phyloP scores from a whole-genome alignment of 192 early-diverging fungal species.

The Kickxella alabastrina region DNA sequence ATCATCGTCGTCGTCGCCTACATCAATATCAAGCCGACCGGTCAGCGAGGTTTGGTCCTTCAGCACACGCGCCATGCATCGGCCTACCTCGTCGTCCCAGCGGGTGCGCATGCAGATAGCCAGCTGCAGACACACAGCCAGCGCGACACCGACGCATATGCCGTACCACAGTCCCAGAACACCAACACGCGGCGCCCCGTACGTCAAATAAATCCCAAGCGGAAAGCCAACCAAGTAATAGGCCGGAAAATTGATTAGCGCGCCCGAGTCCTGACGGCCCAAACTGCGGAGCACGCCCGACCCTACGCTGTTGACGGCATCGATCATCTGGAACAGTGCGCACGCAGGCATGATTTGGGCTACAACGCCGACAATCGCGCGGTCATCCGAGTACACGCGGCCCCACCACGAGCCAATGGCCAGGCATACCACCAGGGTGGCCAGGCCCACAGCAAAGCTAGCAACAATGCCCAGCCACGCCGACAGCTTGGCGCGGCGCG shows the following conservation, averaged over 20 bases:
- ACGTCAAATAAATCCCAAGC: slow-evolving; percentile 55
- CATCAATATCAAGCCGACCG: no score
- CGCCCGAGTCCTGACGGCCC: slow-evolving; percentile 55
- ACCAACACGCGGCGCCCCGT: slow-evolving; percentile 33
- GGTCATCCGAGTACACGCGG: slow-evolving; percentile 62
- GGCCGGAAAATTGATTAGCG: slow-evolving; percentile 51
- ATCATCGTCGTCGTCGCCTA: neutral
- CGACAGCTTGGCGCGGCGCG: slow-evolving; percentile 34
- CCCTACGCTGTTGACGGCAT: slow-evolving; percentile 60
- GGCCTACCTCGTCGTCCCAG: slow-evolving; percentile 35
- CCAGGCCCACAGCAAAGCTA: slow-evolving; percentile 14
- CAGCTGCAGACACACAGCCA: slow-evolving; percentile 40
- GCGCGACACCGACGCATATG: slow-evolving; percentile 28
- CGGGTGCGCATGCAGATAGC: slow-evolving; percentile 20
- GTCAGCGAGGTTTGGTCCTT: no score
- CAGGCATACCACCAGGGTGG: slow-evolving; percentile 20
- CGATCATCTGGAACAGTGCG: slow-evolving; percentile 66
- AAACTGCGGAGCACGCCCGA: slow-evolving; percentile 56
- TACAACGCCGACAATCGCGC: slow-evolving; percentile 64
- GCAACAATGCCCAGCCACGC: slow-evolving; percentile 30
- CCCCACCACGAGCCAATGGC: slow-evolving; percentile 47
- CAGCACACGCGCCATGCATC: slow-evolving; percentile 34
- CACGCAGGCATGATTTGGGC: slow-evolving; percentile 74
- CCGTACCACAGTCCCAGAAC: slow-evolving; percentile 52
- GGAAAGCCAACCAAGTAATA: slow-evolving; percentile 60